Conservation (phyloP, 768 basidiomycete species). For the Rhizopogon vesiculosus region DNA sequence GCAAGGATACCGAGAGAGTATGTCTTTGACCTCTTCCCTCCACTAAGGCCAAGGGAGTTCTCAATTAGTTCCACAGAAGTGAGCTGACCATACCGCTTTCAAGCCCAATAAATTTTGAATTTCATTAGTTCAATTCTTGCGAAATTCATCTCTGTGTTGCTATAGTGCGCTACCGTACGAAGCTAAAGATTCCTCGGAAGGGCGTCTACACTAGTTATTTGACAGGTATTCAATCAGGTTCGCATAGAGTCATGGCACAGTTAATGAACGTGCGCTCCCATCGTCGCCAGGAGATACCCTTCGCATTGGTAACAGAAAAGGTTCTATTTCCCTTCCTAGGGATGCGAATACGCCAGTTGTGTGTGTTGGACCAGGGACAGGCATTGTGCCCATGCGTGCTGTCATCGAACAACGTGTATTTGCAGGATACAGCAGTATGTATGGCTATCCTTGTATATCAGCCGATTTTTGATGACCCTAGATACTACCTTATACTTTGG, state of each 20-base stretch:
- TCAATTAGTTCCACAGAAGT: conserved; percentile 78
- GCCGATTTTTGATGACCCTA: not conserved
- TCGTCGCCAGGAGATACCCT: conserved; percentile 46
- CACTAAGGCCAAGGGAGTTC: conserved; percentile 81
- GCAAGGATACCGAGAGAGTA: conserved; percentile 74
- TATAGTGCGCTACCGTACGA: conserved; percentile 86
- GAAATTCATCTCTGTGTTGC: conserved; percentile 87
- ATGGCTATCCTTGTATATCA: not conserved
- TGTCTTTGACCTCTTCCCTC: conserved; percentile 85
- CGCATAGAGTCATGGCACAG: conserved; percentile 6
- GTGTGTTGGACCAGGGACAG: conserved; percentile 94
- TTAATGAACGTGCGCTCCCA: not conserved
- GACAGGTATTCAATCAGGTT: conserved; percentile 55
- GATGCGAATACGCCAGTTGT: conserved; percentile 59
- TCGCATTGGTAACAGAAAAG: conserved; percentile 64
- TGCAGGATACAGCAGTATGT: conserved; percentile 48
- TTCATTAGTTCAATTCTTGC: conserved; percentile 41
- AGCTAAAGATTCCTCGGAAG: conserved; percentile 70
- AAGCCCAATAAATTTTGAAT: not conserved
- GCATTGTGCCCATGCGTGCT: conserved; percentile 88
- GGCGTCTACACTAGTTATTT: conserved; percentile 87
- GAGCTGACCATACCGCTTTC: not conserved
- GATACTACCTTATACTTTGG: conserved; percentile 40
- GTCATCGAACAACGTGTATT: conserved; percentile 75
- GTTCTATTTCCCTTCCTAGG: conserved; percentile 56